Evolutionary conservation across 306 rosid species (phyloP).

Genomic region (Prinsepia uniflora): DNA sequence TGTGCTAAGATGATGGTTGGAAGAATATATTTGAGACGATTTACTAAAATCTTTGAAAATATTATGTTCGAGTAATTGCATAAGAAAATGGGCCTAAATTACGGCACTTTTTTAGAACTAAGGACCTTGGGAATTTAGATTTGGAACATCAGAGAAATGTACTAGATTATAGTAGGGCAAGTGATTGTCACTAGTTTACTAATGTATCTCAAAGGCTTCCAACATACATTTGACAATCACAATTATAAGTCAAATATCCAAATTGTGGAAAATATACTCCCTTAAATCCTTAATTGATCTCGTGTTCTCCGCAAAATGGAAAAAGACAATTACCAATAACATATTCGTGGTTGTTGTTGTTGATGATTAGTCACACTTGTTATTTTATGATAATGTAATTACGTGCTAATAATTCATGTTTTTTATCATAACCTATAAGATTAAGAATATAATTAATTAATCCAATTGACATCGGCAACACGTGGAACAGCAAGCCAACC

Average conservation of each 20-base stretch:
- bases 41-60: too few relatives aligned
- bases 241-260: too few relatives aligned
- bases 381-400: not conserved
- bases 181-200: too few relatives aligned
- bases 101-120: too few relatives aligned
- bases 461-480: not conserved
- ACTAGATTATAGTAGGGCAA: too few relatives aligned
- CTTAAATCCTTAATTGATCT: not conserved
- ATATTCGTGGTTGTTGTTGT: not conserved
- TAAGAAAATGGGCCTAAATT: too few relatives aligned
- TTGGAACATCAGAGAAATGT: not conserved
- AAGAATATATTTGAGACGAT: too few relatives aligned
- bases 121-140: not conserved
- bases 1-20: too few relatives aligned
- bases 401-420: constrained; percentile 9
- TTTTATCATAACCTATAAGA: not conserved
- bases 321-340: not conserved
- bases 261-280: too few relatives aligned
- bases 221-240: too few relatives aligned
- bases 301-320: not conserved
- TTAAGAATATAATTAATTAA: not conserved
- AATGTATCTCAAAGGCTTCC: too few relatives aligned
- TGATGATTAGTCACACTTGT: constrained; percentile 3
- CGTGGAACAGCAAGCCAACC: constrained; percentile 4
- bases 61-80: too few relatives aligned